These are phyloP conservation scores for Apiospora saccharicola DNA, from an alignment of 2,329 filamentous ascomycete genomes.

Conservation along the genomic window DNA sequence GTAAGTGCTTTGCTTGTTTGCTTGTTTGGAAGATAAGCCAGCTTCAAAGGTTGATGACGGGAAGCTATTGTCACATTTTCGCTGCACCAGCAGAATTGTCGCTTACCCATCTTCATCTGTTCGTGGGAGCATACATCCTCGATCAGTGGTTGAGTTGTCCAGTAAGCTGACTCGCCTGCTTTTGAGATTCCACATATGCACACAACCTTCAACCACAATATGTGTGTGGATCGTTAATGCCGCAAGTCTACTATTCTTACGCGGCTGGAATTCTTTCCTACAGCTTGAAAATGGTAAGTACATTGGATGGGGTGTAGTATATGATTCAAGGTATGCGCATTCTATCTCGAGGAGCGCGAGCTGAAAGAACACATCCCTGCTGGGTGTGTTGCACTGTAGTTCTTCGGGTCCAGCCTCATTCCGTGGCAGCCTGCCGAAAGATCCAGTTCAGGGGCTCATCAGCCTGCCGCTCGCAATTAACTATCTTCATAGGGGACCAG, in stretches of 20 bases:
- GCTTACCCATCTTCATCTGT: not conserved
- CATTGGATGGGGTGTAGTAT: not conserved
- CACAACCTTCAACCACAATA: too few species aligned
- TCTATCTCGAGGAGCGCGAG: not conserved
- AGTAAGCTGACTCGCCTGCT: too few species aligned
- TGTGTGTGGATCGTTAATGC: too few species aligned
- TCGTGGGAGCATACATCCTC: too few species aligned
- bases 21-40: not conserved
- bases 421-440: conserved; percentile 2
- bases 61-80: not conserved
- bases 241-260: too few species aligned
- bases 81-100: not conserved
- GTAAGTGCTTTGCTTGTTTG: not conserved
- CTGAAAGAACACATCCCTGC: not conserved
- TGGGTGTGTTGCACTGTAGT: not conserved
- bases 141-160: too few species aligned
- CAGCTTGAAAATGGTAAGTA: too few species aligned
- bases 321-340: not conserved
- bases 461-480: not conserved
- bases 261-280: too few species aligned
- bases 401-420: not conserved
- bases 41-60: not conserved
- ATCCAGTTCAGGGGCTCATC: not conserved
- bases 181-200: too few species aligned
- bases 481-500: not conserved